These are phyloP conservation scores for Fusarium guadeloupense DNA, from an alignment of 2,329 filamentous ascomycete genomes.

Conservation along the genomic window DNA sequence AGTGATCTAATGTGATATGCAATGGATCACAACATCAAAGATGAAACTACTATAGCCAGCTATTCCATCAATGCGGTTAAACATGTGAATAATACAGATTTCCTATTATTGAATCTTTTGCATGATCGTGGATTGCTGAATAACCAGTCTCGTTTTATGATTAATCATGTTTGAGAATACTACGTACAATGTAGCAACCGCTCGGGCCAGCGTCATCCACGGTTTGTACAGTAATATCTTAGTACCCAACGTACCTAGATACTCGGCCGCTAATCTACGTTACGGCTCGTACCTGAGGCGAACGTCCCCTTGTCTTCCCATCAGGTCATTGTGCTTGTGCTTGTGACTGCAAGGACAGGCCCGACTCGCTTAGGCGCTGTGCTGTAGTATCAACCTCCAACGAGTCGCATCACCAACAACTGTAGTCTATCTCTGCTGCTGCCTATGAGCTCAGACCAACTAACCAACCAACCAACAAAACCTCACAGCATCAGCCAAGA, in stretches of 20 bases:
- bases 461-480: neutral
- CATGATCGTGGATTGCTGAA: neutral
- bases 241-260: neutral
- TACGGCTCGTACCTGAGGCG: slow-evolving; percentile 16
- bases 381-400: neutral
- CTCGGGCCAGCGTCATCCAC: slow-evolving; percentile 21
- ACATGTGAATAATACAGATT: too few relatives aligned
- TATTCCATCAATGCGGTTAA: too few relatives aligned
- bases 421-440: neutral
- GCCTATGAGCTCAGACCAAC: slow-evolving; percentile 19
- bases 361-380: too few relatives aligned
- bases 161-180: neutral
- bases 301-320: slow-evolving; percentile 3
- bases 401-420: slow-evolving; percentile 5
- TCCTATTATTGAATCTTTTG: neutral
- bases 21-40: neutral
- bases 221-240: neutral
- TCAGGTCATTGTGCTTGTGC: neutral
- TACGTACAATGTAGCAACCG: slow-evolving; percentile 5
- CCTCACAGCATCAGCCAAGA: neutral
- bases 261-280: slow-evolving; percentile 14
- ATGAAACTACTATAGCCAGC: neutral
- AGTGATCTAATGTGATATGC: too few relatives aligned
- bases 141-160: neutral
- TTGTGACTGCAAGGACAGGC: too few relatives aligned